Conservation (phyloP, 352 stramenopile species). For the Phytophthora foliorum region DNA sequence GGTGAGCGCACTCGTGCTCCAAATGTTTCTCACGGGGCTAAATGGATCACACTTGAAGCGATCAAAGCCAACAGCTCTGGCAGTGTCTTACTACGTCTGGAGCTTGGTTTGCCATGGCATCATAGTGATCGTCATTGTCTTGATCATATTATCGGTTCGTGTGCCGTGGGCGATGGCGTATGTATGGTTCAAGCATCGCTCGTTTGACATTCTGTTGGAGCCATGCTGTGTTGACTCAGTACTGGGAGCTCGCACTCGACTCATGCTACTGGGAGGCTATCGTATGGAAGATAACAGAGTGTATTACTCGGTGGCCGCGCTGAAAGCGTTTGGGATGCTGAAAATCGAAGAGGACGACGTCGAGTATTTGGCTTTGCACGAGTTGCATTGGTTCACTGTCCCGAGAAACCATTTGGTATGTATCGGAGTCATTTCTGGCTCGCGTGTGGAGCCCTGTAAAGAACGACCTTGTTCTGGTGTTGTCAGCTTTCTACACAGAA, state of each 20-base stretch:
- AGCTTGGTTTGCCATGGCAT: slow-evolving; percentile 20
- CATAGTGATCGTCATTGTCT: slow-evolving; percentile 17
- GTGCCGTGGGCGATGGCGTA: slow-evolving; percentile 4
- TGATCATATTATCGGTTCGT: slow-evolving; percentile 6
- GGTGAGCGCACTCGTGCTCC: background rate
- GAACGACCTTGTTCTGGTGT: background rate
- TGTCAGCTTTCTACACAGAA: slow-evolving; percentile 4
- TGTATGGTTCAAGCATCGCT: slow-evolving; percentile 12
- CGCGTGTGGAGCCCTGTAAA: background rate
- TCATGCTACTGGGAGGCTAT: slow-evolving; percentile 15
- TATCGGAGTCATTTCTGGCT: slow-evolving; percentile 7
- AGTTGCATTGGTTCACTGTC: slow-evolving; percentile 13
- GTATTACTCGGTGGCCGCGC: slow-evolving; percentile 10
- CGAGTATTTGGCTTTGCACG: slow-evolving; percentile 17
- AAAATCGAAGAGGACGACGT: slow-evolving; percentile 12
- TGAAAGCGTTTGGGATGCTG: slow-evolving; percentile 16
- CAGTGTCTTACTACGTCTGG: slow-evolving; percentile 23
- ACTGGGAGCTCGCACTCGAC: slow-evolving; percentile 11
- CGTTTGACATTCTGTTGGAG: slow-evolving; percentile 4
- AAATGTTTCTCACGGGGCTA: slow-evolving; percentile 6
- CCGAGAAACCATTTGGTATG: slow-evolving; percentile 13
- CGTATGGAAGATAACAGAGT: slow-evolving; percentile 3
- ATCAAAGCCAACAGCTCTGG: background rate
- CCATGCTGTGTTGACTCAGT: slow-evolving; percentile 21
- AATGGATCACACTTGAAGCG: slow-evolving; percentile 13